Base-by-base conservation (phyloP, 257 asterid genomes). In the Apocynum venetum region DNA sequence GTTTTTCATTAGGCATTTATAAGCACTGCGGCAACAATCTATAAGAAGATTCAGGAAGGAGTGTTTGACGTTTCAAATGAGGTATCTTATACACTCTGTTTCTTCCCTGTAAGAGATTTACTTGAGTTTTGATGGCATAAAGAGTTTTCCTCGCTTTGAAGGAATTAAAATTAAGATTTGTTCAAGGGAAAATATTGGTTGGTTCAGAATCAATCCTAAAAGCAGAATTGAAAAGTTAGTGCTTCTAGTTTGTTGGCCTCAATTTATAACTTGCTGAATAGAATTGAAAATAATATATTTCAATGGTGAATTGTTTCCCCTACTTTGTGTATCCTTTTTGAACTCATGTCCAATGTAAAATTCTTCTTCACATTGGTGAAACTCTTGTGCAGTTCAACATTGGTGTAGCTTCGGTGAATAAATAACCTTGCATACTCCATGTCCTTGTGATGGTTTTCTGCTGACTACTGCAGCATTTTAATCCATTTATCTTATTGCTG, bases 1-100 rank as follows among this genome's bases (percentile, higher is more conserved):
- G 47, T 40, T 69, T 72, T 67, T 78, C 43, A 78, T 78, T 92
- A 96, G 97, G 96, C 99, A 65, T 96, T 96, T 73, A 89, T 90
- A 70, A 89, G 86, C 85, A 91, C 98, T 14, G 97, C 99, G 8
- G 86, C 92, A 40, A 88, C 98, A 46, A 93, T 96, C 70, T 90
- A 91, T 85, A 96, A 88, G 92, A 96, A 93, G 86, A 93, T 96
- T 76, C 97, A 93, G 84, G 98, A 96, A 79, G 98, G 99, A 53
- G 93, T 91, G 72, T 90, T 96, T 79, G 99, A 96, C 60, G 94
- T 94, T 71, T 91, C 96, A 68, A 96, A 96, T 82, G 99, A 93
- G 98, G 99, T 96, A 77, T 72, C 8, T 35, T 46, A 81, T 48
- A 4, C 7, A 2, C 72, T 73, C 19, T 77, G 68, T 60, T 59